Evolutionary conservation across 2,329 filamentous ascomycete genomes (phyloP).

Genomic region (Cercospora nicotianae): DNA sequence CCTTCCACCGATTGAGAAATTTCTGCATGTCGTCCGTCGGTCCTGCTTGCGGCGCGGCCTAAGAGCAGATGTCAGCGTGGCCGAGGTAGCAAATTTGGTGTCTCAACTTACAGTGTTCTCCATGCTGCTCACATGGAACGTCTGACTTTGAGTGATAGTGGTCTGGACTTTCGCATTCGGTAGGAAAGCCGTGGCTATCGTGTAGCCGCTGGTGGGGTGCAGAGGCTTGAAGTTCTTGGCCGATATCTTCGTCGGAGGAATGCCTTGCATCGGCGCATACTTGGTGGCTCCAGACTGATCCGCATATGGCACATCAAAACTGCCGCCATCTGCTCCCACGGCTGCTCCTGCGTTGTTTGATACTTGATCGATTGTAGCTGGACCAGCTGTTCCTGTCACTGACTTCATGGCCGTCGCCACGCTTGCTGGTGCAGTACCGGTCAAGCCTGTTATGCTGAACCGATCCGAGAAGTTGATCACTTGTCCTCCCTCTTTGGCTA

Average conservation of each 20-base stretch:
- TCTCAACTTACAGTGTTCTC: conserved; percentile 59
- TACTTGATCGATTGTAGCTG: conserved; percentile 39
- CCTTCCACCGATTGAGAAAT: conserved; percentile 60
- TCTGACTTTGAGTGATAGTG: conserved; percentile 55
- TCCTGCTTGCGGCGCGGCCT: conserved; percentile 57
- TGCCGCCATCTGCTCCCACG: conserved; percentile 23
- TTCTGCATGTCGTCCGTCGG: conserved; percentile 57
- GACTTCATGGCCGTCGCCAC: conserved; percentile 41
- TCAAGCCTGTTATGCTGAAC: conserved; percentile 66
- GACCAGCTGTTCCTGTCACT: conserved; percentile 43
- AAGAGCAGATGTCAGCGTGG: conserved; percentile 12
- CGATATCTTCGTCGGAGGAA: conserved; percentile 61
- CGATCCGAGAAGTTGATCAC: conserved; percentile 62
- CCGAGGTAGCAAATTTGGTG: not conserved
- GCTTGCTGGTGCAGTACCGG: conserved; percentile 54
- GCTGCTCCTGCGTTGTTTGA: conserved; percentile 29
- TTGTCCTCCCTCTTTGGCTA: conserved; percentile 54
- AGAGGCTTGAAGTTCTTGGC: conserved; percentile 51
- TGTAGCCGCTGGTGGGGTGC: conserved; percentile 57
- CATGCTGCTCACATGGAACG: conserved; percentile 52
- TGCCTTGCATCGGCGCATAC: conserved; percentile 62
- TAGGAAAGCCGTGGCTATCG: conserved; percentile 54
- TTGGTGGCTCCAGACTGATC: conserved; percentile 58
- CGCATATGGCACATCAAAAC: conserved; percentile 51
- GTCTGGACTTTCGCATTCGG: conserved; percentile 47